These are phyloP conservation scores for Rutidosis leptorrhynchoides DNA, from an alignment of 129 eudicot genomes.

Conservation along the genomic window DNA sequence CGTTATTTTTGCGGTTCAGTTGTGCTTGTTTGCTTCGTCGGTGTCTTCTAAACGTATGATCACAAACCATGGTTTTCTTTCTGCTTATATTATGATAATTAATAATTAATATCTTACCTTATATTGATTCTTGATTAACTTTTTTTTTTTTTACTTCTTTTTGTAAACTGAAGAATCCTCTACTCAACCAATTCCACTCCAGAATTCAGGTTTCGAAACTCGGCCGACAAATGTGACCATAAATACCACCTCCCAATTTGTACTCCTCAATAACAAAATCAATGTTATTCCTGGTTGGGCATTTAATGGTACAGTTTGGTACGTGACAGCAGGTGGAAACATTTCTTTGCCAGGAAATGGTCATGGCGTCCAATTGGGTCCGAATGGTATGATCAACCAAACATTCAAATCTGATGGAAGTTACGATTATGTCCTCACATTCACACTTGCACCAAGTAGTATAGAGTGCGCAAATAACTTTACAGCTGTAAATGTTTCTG, in stretches of 20 bases:
- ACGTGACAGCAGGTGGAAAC: constrained; percentile 25
- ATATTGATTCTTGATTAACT: no score
- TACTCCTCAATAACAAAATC: constrained; percentile 30
- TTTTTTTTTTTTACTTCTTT: no score
- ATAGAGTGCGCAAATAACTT: constrained; percentile 24
- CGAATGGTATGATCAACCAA: constrained; percentile 41
- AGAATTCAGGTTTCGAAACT: constrained; percentile 32
- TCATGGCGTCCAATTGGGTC: constrained; percentile 47
- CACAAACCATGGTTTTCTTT: no score
- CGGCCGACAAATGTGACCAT: constrained; percentile 34
- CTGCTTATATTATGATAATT: no score
- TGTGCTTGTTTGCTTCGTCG: neutral
- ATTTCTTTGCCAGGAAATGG: constrained; percentile 31
- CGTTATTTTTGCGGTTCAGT: neutral
- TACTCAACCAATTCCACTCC: constrained; percentile 25
- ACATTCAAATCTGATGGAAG: constrained; percentile 28
- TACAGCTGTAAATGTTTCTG: constrained; percentile 35
- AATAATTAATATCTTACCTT: no score
- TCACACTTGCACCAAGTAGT: constrained; percentile 32
- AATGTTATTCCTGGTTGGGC: constrained; percentile 42
- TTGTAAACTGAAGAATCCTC: neutral
- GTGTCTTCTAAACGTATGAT: constrained; percentile 26
- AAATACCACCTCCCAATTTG: constrained; percentile 29
- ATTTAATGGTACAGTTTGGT: constrained; percentile 35
- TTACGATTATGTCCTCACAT: constrained; percentile 33